Percentiles rank a stretch among this genome's conserved stretches.
phyloP scores from a whole-genome alignment of 2,329 filamentous ascomycete genomes.

The Aspergillus sp. region DNA sequence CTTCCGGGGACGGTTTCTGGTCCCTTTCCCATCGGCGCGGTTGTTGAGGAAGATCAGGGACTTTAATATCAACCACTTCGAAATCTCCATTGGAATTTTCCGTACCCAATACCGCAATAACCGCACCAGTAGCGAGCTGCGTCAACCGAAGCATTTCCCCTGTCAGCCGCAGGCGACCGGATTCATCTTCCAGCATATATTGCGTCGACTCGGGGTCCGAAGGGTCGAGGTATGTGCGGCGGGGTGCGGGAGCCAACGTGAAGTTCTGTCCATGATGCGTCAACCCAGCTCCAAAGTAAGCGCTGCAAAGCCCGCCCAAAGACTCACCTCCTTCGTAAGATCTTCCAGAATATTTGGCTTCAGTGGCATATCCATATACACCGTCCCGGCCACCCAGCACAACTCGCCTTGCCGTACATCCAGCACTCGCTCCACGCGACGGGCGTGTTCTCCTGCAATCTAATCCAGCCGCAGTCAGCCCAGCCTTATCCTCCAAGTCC shows the following conservation, averaged over 20 bases:
- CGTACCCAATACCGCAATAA: conserved; percentile 88
- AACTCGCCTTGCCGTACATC: conserved; percentile 93
- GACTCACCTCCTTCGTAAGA: conserved; percentile 74
- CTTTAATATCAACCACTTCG: conserved; percentile 80
- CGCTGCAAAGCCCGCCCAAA: background rate
- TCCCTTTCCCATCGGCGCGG: conserved; percentile 69
- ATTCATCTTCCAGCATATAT: conserved; percentile 91
- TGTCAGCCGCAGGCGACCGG: conserved; percentile 71
- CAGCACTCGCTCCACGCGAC: conserved; percentile 75
- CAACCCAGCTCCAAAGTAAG: background rate
- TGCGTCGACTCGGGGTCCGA: conserved; percentile 42
- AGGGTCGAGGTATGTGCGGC: conserved; percentile 64
- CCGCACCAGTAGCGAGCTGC: conserved; percentile 81
- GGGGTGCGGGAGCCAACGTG: conserved; percentile 71
- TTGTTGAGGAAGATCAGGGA: conserved; percentile 78
- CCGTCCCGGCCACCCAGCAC: conserved; percentile 89
- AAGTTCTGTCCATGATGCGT: conserved; percentile 54
- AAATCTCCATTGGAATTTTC: conserved; percentile 90
- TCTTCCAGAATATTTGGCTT: conserved; percentile 96
- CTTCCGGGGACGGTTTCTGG: conserved; percentile 9
- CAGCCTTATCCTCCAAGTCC: background rate
- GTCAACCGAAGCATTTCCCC: conserved; percentile 60
- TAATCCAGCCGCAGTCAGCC: conserved; percentile 19
- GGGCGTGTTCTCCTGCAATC: conserved; percentile 67
- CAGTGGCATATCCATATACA: conserved; percentile 94